Conservation (phyloP, 805 yeast species). For the Spathaspora arborariae region DNA sequence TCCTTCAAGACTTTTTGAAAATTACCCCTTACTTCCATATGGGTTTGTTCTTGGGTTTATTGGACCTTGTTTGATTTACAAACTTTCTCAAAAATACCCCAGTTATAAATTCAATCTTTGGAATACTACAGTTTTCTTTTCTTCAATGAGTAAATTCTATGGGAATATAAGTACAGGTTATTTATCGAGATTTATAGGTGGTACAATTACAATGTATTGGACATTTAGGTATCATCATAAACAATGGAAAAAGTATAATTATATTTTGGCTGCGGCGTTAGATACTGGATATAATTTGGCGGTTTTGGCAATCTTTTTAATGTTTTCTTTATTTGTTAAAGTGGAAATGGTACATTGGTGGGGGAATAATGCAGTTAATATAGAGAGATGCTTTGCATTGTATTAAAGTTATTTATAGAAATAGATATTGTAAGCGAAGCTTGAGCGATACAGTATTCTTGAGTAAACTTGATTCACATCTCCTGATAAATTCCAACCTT, state of each 20-base stretch:
- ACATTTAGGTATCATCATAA: slow-evolving; percentile 34
- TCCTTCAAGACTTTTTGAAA: slow-evolving; percentile 40
- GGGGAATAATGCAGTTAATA: slow-evolving; percentile 42
- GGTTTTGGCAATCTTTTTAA: slow-evolving; percentile 34
- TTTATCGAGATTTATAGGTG: slow-evolving; percentile 45
- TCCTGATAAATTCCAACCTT: no score
- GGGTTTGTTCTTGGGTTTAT: slow-evolving; percentile 41
- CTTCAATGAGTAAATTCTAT: slow-evolving; percentile 45
- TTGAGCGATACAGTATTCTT: no score
- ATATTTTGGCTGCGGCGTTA: slow-evolving; percentile 48
- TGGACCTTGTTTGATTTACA: slow-evolving; percentile 33
- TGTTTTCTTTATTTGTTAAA: slow-evolving; percentile 21
- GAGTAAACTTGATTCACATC: no score
- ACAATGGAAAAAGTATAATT: slow-evolving; percentile 43
- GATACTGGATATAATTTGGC: slow-evolving; percentile 49
- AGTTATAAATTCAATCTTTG: slow-evolving; percentile 29
- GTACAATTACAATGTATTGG: slow-evolving; percentile 46
- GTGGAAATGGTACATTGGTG: slow-evolving; percentile 43
- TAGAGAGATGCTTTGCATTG: slow-evolving; percentile 46
- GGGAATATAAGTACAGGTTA: slow-evolving; percentile 50
- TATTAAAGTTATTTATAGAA: not conserved
- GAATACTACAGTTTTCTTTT: slow-evolving; percentile 48
- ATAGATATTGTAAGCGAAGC: no score
- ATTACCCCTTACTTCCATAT: slow-evolving; percentile 40
- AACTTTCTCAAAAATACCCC: slow-evolving; percentile 25